A percentile compares a stretch with the other conserved stretches of the same genome.
phyloP scores from a whole-genome alignment of 495 filamentous ascomycete species.

The Hyaloscypha variabilis region DNA sequence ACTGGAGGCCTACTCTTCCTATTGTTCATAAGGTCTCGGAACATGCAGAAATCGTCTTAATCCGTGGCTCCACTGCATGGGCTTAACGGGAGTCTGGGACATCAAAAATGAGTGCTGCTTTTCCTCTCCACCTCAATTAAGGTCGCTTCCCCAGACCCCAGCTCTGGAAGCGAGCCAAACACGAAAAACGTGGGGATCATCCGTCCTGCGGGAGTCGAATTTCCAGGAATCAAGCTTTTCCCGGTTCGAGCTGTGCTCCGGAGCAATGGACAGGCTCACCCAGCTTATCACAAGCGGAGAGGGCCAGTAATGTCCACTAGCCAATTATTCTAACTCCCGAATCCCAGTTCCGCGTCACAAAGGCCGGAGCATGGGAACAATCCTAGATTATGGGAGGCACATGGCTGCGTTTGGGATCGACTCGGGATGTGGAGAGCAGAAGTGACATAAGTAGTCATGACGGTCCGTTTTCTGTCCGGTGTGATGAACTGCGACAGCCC shows the following conservation, averaged over 20 bases:
- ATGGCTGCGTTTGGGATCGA: neutral
- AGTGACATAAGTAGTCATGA: neutral
- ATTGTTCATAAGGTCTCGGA: too few relatives aligned
- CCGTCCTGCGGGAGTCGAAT: neutral
- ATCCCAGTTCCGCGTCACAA: too few relatives aligned
- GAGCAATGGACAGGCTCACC: neutral
- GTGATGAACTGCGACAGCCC: neutral
- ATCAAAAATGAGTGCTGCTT: too few relatives aligned
- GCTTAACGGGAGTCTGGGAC: too few relatives aligned
- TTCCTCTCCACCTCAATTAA: too few relatives aligned
- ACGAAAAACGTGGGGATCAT: neutral
- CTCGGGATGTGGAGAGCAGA: neutral
- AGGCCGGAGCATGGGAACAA: too few relatives aligned
- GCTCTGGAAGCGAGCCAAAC: neutral
- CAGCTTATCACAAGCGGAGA: neutral
- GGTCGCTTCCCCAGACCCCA: too few relatives aligned
- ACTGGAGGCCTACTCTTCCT: too few relatives aligned
- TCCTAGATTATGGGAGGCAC: neutral
- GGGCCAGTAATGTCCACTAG: neutral
- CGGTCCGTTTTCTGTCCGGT: neutral
- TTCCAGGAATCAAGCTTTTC: neutral
- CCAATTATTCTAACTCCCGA: neutral
- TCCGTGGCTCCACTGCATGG: too few relatives aligned
- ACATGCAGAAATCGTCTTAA: too few relatives aligned
- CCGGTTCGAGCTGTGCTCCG: neutral